Conservation (phyloP, 179 eudicot genomes). For the Actinidia arguta region DNA sequence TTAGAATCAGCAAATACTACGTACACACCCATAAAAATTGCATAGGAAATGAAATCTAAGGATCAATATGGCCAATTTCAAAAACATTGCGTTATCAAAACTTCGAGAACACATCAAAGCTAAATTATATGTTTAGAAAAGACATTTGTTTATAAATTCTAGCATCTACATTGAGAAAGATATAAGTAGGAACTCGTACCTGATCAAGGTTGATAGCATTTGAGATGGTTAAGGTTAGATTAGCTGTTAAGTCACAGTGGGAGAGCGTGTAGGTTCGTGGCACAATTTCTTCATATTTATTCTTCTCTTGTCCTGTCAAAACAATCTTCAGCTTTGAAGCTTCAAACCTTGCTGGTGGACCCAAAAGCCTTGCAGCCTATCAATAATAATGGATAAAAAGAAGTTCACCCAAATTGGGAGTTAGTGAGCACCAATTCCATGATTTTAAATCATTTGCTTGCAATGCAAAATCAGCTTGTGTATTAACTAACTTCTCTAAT, state of each 20-base stretch:
- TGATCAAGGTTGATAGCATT: constrained; percentile 72
- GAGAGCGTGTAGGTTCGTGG: constrained; percentile 89
- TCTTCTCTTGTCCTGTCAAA: constrained; percentile 62
- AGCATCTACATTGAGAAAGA: background rate
- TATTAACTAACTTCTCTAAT: background rate
- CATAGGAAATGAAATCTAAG: no score
- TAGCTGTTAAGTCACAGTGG: constrained; percentile 93
- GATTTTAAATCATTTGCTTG: background rate
- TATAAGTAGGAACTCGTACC: constrained; percentile 40
- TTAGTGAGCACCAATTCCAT: background rate
- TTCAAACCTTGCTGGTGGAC: constrained; percentile 90
- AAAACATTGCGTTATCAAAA: no score
- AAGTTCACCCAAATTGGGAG: background rate
- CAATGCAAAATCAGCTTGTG: background rate
- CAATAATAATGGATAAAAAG: constrained; percentile 4
- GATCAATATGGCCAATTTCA: no score
- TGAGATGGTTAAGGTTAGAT: constrained; percentile 82
- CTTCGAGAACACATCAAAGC: no score
- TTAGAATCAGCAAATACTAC: no score
- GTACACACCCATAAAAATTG: no score
- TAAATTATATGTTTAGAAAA: no score
- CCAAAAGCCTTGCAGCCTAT: constrained; percentile 82
- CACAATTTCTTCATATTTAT: constrained; percentile 47
- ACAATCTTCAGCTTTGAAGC: constrained; percentile 82
- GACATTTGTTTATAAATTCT: no score